Percentiles rank a stretch among this genome's conserved stretches.
phyloP scores from a whole-genome alignment of 345 rosid species.

The Aurinia saxatilis region DNA sequence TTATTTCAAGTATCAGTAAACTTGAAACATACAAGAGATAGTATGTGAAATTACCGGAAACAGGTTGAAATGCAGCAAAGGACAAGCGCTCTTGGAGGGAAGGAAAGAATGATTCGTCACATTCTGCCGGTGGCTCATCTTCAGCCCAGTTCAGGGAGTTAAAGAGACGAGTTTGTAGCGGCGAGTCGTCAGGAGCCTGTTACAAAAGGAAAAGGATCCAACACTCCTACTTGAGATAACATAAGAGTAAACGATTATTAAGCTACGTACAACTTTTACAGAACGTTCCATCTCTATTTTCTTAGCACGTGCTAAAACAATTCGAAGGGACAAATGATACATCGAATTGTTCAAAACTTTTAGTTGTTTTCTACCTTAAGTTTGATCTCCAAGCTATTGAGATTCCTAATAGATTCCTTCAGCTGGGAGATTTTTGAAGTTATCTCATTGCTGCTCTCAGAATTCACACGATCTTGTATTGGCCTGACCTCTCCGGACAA shows the following conservation, averaged over 20 bases:
- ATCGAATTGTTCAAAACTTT: neutral
- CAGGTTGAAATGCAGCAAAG: slow-evolving; percentile 60
- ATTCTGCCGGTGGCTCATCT: slow-evolving; percentile 38
- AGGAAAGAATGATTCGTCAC: slow-evolving; percentile 52
- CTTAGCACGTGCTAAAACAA: neutral
- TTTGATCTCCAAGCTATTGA: slow-evolving; percentile 68
- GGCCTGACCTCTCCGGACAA: slow-evolving; percentile 67
- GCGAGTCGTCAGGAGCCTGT: slow-evolving; percentile 52
- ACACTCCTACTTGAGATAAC: slow-evolving; percentile 1
- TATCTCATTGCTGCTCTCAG: slow-evolving; percentile 22
- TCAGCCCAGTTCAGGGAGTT: slow-evolving; percentile 67
- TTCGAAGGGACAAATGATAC: neutral
- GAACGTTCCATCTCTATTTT: neutral
- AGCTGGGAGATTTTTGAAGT: slow-evolving; percentile 35
- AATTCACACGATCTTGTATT: slow-evolving; percentile 38
- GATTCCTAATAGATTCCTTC: slow-evolving; percentile 49
- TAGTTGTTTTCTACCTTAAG: slow-evolving; percentile 46
- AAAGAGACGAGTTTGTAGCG: slow-evolving; percentile 49
- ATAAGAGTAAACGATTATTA: neutral
- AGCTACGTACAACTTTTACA: neutral
- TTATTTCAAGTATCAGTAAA: neutral
- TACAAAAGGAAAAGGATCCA: slow-evolving; percentile 12
- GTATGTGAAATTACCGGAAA: slow-evolving; percentile 38
- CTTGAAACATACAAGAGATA: neutral
- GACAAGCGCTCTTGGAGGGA: slow-evolving; percentile 57